Conservation (phyloP, 1,284 basidiomycete genomes). For the Earliella scabrosa region DNA sequence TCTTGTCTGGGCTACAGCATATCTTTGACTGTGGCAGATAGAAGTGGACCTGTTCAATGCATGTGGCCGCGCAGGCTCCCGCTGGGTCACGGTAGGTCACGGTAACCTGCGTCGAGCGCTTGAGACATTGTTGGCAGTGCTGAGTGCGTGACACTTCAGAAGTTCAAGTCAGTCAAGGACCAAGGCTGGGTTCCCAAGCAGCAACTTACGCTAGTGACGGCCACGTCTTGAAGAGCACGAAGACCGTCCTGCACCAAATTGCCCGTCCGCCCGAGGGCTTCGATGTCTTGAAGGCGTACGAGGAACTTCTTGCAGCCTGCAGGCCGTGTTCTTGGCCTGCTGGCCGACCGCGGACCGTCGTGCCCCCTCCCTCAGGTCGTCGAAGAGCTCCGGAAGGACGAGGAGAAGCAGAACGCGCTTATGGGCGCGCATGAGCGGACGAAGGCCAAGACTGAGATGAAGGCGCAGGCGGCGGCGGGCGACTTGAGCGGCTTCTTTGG, state of each 20-base stretch:
- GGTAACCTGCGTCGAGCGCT: too few relatives aligned
- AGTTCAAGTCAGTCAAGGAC: too few relatives aligned
- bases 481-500: conserved; percentile 38
- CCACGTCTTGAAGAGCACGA: conserved; percentile 51
- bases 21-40: too few relatives aligned
- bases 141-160: too few relatives aligned
- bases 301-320: too few relatives aligned
- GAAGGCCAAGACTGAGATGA: conserved; percentile 11
- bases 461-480: conserved; percentile 25
- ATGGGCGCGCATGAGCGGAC: conserved; percentile 19
- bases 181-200: conserved; percentile 69
- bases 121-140: too few relatives aligned
- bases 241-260: conserved; percentile 41
- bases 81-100: too few relatives aligned
- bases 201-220: conserved; percentile 76
- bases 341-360: conserved; percentile 22
- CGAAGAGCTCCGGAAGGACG: conserved; percentile 8
- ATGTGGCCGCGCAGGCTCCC: too few relatives aligned
- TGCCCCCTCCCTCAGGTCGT: conserved; percentile 25
- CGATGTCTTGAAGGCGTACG: conserved; percentile 28
- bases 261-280: conserved; percentile 27
- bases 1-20: too few relatives aligned
- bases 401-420: conserved; percentile 15
- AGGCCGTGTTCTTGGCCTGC: conserved; percentile 33
- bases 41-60: too few relatives aligned